phyloP scores from a whole-genome alignment of 1,284 basidiomycete genomes.

The Tilletia setariae region DNA sequence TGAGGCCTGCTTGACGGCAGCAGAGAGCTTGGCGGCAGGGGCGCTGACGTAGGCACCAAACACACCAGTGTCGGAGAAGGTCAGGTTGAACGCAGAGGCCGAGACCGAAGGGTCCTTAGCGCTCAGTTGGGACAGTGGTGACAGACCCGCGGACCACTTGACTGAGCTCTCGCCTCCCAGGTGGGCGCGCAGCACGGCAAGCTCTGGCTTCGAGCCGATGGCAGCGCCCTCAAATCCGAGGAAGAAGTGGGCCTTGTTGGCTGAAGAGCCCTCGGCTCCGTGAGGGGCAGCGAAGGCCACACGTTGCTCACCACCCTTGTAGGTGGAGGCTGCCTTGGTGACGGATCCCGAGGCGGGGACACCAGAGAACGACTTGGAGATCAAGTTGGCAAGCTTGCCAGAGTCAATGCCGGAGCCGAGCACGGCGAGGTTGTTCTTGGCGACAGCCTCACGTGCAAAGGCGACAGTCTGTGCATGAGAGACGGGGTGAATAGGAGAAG shows the following conservation, averaged over 20 bases:
- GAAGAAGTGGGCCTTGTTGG: conserved; percentile 47
- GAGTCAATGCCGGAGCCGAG: conserved; percentile 47
- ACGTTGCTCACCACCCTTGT: conserved; percentile 53
- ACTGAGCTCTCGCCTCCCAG: conserved; percentile 48
- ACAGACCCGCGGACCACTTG: conserved; percentile 50
- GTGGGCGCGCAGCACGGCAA: conserved; percentile 48
- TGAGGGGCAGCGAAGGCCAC: conserved; percentile 43
- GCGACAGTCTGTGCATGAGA: conserved; percentile 33
- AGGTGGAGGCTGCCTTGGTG: conserved; percentile 36
- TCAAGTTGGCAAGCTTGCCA: conserved; percentile 38
- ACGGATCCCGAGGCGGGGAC: conserved; percentile 32
- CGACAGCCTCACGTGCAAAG: conserved; percentile 40
- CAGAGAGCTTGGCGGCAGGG: conserved; percentile 33
- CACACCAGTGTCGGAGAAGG: conserved; percentile 46
- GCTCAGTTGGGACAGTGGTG: conserved; percentile 38
- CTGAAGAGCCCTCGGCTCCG: conserved; percentile 37
- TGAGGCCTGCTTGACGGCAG: conserved; percentile 37
- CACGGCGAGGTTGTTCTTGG: conserved; percentile 51
- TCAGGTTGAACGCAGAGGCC: conserved; percentile 48
- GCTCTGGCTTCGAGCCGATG: conserved; percentile 32
- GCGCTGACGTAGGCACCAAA: conserved; percentile 49
- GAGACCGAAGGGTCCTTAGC: conserved; percentile 32
- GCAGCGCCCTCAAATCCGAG: conserved; percentile 49
- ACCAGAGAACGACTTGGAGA: conserved; percentile 36
- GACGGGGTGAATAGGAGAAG: conserved; percentile 45